Conservation (phyloP, 768 basidiomycete genomes). For the Boletus vermiculosoides region DNA sequence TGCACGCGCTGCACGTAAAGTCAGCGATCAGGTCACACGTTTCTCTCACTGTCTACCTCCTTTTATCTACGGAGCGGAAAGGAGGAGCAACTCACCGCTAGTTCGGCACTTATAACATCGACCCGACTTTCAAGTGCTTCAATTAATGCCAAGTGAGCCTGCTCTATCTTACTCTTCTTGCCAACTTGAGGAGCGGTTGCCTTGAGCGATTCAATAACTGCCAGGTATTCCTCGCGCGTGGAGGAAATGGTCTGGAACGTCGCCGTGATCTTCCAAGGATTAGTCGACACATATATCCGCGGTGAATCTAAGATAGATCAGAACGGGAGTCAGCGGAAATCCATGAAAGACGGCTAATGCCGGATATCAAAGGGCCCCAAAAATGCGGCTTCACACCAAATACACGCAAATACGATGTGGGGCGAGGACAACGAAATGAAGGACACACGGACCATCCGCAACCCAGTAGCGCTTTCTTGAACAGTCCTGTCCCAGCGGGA, state of each 20-base stretch:
- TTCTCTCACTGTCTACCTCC: conserved; percentile 11
- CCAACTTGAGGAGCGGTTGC: conserved; percentile 42
- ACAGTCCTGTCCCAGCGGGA: conserved; percentile 76
- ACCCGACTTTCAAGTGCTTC: conserved; percentile 60
- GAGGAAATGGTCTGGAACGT: conserved; percentile 72
- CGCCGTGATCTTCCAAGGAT: conserved; percentile 87
- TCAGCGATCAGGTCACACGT: conserved; percentile 23
- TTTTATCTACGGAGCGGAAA: conserved; percentile 10
- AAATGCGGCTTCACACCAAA: conserved; percentile 56
- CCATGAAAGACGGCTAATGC: conserved; percentile 36
- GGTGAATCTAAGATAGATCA: conserved; percentile 67
- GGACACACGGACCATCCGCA: conserved; percentile 78
- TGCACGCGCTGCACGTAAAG: conserved; percentile 58
- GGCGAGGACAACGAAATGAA: conserved; percentile 34
- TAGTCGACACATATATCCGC: conserved; percentile 78
- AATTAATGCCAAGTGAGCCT: conserved; percentile 60
- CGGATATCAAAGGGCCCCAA: conserved; percentile 42
- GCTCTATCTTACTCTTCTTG: conserved; percentile 59
- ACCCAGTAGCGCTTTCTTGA: conserved; percentile 82
- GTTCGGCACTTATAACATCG: conserved; percentile 65
- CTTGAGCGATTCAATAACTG: conserved; percentile 61
- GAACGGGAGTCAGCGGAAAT: conserved; percentile 34
- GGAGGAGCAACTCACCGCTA: conserved; percentile 54
- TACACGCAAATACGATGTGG: conserved; percentile 63
- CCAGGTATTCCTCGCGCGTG: conserved; percentile 71